phyloP scores from a whole-genome alignment of 345 rosid genomes.

The Populus euphratica region DNA sequence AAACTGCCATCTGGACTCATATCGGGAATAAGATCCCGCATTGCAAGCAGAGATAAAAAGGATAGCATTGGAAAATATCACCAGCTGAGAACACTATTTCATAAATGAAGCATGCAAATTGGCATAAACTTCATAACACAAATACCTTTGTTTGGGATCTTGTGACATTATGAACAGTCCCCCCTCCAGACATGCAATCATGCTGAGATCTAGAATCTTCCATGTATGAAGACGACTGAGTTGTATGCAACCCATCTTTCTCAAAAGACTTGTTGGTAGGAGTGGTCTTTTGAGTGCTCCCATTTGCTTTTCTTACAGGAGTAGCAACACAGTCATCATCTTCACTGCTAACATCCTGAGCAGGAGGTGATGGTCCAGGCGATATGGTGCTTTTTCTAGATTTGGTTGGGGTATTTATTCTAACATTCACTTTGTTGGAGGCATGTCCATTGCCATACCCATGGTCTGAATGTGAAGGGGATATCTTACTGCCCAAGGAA shows the following conservation, averaged over 20 bases:
- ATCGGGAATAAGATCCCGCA: background rate
- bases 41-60: background rate
- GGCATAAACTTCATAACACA: background rate
- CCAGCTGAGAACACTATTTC: background rate
- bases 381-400: slow-evolving; percentile 29
- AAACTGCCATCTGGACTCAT: background rate
- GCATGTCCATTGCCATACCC: slow-evolving; percentile 10
- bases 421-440: slow-evolving; percentile 29
- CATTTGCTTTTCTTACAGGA: slow-evolving; percentile 21
- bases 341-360: slow-evolving; percentile 28
- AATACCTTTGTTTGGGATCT: slow-evolving; percentile 34
- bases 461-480: slow-evolving; percentile 31
- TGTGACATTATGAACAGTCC: background rate
- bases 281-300: slow-evolving; percentile 18
- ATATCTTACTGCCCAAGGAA: slow-evolving; percentile 23
- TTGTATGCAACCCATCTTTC: slow-evolving; percentile 19
- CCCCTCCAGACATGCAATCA: slow-evolving; percentile 21
- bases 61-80: background rate
- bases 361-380: slow-evolving; percentile 22
- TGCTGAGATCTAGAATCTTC: slow-evolving; percentile 20
- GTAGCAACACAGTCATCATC: slow-evolving; percentile 23
- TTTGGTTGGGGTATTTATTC: slow-evolving; percentile 17
- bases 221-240: slow-evolving; percentile 8
- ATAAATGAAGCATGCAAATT: background rate
- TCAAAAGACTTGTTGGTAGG: slow-evolving; percentile 12